These are phyloP conservation scores for Paratinospora sagittata DNA, from an alignment of 164 flowering plant species.

Conservation along the genomic window DNA sequence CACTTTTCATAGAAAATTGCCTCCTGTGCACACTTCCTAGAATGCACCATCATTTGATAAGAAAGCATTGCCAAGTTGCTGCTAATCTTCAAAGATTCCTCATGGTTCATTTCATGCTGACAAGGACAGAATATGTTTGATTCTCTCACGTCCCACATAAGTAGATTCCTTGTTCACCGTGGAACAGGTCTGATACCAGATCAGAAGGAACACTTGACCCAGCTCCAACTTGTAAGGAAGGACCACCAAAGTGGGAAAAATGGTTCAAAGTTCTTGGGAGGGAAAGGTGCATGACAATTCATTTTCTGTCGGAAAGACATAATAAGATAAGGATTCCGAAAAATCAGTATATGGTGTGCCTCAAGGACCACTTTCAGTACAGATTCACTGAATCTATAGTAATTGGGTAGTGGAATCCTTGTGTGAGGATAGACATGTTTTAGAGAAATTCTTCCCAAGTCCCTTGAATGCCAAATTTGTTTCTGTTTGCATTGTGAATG, in stretches of 20 bases:
- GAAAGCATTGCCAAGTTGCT: no score
- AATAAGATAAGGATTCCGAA: conserved; percentile 22
- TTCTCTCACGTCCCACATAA: no score
- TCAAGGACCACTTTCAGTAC: conserved; percentile 18
- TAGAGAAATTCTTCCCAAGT: no score
- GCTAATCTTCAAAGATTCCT: not conserved
- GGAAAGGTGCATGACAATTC: conserved; percentile 7
- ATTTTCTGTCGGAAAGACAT: conserved; percentile 3
- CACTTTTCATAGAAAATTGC: no score
- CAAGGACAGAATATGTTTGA: no score
- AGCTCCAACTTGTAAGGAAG: conserved; percentile 6
- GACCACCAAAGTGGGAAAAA: conserved; percentile 4
- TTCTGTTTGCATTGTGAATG: no score
- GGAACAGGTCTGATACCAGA: no score
- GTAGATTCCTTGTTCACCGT: no score
- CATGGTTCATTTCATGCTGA: not conserved
- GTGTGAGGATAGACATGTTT: no score
- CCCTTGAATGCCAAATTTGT: no score
- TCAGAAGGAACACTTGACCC: no score
- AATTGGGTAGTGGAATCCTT: not conserved
- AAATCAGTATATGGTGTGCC: conserved; percentile 6
- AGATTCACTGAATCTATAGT: conserved; percentile 6
- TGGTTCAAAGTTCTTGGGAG: conserved; percentile 8
- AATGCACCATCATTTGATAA: not conserved
- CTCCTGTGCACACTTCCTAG: not conserved